Percentiles rank a stretch among this genome's conserved stretches.
phyloP scores from a whole-genome alignment of 257 asterid genomes.

The Gardenia jasminoides region DNA sequence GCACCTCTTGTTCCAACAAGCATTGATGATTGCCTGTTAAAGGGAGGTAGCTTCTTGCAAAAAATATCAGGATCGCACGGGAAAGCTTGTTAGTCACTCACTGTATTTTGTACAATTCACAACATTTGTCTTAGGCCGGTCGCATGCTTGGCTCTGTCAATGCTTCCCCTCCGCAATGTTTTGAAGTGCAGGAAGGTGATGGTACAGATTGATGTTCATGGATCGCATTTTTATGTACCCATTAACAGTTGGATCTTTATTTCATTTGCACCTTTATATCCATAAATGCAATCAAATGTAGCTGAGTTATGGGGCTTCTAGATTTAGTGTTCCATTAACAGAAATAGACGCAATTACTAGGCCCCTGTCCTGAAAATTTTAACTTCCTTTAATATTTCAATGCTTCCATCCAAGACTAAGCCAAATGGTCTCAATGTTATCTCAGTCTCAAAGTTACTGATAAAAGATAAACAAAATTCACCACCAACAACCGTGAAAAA shows the following conservation, averaged over 20 bases:
- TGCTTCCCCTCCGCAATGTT: conserved; percentile 36
- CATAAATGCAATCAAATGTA: background rate
- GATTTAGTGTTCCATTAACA: too few species aligned
- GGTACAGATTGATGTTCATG: conserved; percentile 7
- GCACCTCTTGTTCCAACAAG: conserved; percentile 59
- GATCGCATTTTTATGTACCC: background rate
- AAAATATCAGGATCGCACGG: conserved; percentile 62
- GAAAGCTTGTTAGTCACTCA: conserved; percentile 33
- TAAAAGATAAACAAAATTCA: too few species aligned
- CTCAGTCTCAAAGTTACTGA: too few species aligned
- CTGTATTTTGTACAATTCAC: too few species aligned
- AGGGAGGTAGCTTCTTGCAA: conserved; percentile 47
- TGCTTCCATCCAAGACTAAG: too few species aligned
- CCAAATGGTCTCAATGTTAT: too few species aligned
- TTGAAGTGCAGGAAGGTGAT: conserved; percentile 38
- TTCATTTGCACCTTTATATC: background rate
- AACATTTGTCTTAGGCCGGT: background rate
- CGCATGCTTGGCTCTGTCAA: background rate
- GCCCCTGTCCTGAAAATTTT: too few species aligned
- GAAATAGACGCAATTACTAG: too few species aligned
- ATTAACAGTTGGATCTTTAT: background rate
- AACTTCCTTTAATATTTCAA: too few species aligned
- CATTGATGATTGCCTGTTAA: conserved; percentile 64
- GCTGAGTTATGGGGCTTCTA: background rate
- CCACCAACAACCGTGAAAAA: too few species aligned